Evolutionary conservation across 2,329 filamentous ascomycete species (phyloP), one percentile per base, ranked within the genome.

Genomic region (Pyrenophora seminiperda): DNA sequence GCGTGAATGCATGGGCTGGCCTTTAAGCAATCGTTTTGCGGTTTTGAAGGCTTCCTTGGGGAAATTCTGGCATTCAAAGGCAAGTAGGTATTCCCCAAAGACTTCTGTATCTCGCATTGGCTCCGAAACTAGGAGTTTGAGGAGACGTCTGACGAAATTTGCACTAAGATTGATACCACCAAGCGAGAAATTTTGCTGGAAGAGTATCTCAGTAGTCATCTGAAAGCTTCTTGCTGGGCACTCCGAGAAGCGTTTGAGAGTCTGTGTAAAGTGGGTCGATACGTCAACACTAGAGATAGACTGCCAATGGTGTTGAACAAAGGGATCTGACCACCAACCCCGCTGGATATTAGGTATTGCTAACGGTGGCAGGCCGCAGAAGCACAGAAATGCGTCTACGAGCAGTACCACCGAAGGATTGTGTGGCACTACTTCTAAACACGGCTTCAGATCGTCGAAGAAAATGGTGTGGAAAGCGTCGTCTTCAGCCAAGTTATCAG

Each of bases 401-500:
- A 95, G 71, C 20, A 80, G 68, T 7, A 71, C 62, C 6, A 68
- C 72, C 1, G 82, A 65, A 2, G 66, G 38, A 52, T 51, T 47
- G 66, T 46, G 49, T 78, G 59, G 19, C 66, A 66, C 4, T 45
- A 75, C 62, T 24, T 84, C 75, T 2, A 96, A 66, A 20, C 88
- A 79, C 0, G 82, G 78, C 54, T 84, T 76, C 15, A 97, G 77
- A 67, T 97, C 94, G 0, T 85, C 83, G 60, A 86, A 91, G 65
- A 97, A 83, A 37, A 96, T 82, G 3, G 94, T 83, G 29, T 91
- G 83, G 59, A 89, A 96, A 0, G 91, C 89, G 63, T 97, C 93
- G 50, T 92, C 87, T 56, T 90, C 87, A 13, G 81, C 83, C 2
- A 83, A 80, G 19, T 91, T 85, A 67, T 97, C 91, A 53, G 88